These are phyloP conservation scores for Selaginella tamariscina DNA, from an alignment of 75 land plant genomes.

Conservation along the genomic window DNA sequence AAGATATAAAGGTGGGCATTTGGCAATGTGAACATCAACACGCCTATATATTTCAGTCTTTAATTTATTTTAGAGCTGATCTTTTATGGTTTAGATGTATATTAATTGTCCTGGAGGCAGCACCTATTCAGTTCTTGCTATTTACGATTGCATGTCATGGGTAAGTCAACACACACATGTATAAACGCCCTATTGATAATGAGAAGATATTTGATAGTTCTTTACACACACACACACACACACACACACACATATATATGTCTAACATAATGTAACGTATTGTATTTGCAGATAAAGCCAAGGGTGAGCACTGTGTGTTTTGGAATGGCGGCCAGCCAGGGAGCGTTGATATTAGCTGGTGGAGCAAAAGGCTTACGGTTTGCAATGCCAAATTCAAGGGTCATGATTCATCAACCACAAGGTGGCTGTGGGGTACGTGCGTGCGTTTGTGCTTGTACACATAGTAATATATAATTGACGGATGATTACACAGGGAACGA, in stretches of 20 bases:
- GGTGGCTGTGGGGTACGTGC: constrained; percentile 77
- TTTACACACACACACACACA: too few species aligned
- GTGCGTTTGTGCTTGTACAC: background rate
- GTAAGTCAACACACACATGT: constrained; percentile 28
- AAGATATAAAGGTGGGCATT: constrained; percentile 67
- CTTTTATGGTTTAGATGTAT: constrained; percentile 41
- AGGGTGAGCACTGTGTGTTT: constrained; percentile 94
- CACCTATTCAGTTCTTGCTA: constrained; percentile 77
- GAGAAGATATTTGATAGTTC: too few species aligned
- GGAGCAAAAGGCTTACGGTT: constrained; percentile 96
- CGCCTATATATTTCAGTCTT: background rate
- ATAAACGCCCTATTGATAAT: constrained; percentile 2
- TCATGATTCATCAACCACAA: constrained; percentile 96
- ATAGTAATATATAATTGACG: background rate
- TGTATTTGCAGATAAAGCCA: constrained; percentile 68
- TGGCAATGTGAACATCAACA: constrained; percentile 8
- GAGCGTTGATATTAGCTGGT: constrained; percentile 85
- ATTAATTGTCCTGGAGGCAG: constrained; percentile 95
- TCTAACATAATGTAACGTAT: background rate
- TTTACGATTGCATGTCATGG: constrained; percentile 97
- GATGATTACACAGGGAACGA: constrained; percentile 45
- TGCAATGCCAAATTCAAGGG: constrained; percentile 95
- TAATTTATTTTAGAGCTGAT: background rate
- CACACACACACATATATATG: too few species aligned
- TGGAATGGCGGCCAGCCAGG: constrained; percentile 95